Conservation (phyloP, 345 rosid genomes). For the Hirschfeldia incana region DNA sequence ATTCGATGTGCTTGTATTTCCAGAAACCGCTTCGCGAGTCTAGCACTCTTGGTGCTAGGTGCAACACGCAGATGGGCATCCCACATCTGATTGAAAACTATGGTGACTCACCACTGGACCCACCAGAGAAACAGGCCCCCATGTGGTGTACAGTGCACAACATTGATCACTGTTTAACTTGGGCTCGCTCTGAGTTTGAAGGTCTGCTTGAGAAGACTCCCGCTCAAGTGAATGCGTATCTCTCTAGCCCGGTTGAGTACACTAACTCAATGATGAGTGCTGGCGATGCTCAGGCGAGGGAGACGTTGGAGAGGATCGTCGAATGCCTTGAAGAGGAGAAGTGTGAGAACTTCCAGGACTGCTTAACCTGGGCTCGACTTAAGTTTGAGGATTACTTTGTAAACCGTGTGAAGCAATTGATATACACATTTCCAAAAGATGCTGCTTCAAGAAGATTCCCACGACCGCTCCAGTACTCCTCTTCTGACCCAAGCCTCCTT, state of each 20-base stretch:
- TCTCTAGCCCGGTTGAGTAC: neutral
- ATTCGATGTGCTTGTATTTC: conserved; percentile 93
- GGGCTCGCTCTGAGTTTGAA: neutral
- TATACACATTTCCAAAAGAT: neutral
- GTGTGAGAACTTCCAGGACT: neutral
- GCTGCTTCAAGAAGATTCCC: neutral
- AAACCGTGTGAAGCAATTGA: neutral
- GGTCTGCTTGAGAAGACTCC: neutral
- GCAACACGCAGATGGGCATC: neutral
- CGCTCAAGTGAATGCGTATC: neutral
- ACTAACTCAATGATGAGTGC: conserved; percentile 2
- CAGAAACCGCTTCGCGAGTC: conserved; percentile 99
- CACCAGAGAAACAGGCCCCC: neutral
- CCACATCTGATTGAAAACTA: neutral
- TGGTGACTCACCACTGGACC: neutral
- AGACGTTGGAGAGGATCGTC: neutral
- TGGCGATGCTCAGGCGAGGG: conserved; percentile 3
- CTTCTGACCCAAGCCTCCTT: neutral
- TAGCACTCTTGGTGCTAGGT: conserved; percentile 64
- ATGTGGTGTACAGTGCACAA: neutral
- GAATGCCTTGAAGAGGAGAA: neutral
- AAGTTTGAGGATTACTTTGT: neutral
- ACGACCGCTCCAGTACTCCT: neutral
- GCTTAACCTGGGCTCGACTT: neutral
- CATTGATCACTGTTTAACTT: neutral